Percentiles rank a stretch among this genome's conserved stretches.
Conservation (phyloP, 208 protist species). For the Balamuthia mandrillaris region DNA sequence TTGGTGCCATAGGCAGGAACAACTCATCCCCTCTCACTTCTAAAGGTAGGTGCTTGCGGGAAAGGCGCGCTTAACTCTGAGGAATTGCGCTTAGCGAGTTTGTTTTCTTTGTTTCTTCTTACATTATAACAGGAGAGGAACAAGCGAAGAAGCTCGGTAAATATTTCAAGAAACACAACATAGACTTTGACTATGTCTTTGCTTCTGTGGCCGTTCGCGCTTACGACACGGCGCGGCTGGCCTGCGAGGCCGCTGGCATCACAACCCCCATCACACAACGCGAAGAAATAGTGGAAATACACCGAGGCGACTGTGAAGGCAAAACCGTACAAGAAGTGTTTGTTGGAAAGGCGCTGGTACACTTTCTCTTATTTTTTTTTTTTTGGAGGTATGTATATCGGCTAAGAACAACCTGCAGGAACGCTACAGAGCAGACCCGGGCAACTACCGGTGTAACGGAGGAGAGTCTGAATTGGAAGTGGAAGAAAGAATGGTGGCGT, state of each 20-base stretch:
- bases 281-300: background rate
- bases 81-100: background rate
- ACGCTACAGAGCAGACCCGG: background rate
- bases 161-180: background rate
- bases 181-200: background rate
- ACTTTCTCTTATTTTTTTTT: too few relatives aligned
- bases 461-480: constrained; percentile 10
- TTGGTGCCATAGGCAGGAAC: background rate
- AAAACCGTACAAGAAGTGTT: background rate
- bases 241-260: background rate
- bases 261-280: background rate
- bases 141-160: background rate
- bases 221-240: background rate
- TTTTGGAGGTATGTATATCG: too few relatives aligned
- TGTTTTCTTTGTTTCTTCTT: background rate
- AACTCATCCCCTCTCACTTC: background rate
- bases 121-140: background rate
- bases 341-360: background rate
- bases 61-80: background rate
- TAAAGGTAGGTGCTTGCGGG: background rate
- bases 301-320: background rate
- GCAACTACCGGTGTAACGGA: background rate
- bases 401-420: background rate
- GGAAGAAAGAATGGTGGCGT: background rate
- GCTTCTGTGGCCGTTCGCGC: constrained; percentile 13